A percentile compares a stretch with the other conserved stretches of the same genome.
Evolutionary conservation across 1,284 basidiomycete genomes (phyloP).

Genomic region (Anthracocystis panici-leucophaei): DNA sequence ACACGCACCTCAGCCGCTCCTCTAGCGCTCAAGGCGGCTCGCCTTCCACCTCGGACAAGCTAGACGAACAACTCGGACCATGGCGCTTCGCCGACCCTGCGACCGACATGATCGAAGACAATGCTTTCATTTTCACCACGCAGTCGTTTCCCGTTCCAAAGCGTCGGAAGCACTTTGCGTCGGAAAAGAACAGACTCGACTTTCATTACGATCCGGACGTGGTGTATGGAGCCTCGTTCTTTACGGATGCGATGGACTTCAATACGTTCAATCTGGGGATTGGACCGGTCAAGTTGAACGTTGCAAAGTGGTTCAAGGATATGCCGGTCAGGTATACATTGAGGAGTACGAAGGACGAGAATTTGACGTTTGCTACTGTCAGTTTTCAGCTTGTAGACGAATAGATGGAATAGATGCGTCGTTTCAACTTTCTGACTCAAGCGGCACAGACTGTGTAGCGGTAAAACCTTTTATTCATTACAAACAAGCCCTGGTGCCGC

Average conservation of each 20-base stretch:
- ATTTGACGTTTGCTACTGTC: constrained; percentile 70
- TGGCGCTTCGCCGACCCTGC: constrained; percentile 70
- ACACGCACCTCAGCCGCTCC: constrained; percentile 29
- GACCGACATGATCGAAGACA: constrained; percentile 71
- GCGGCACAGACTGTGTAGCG: too few species aligned
- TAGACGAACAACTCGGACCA: constrained; percentile 68
- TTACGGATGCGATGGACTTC: constrained; percentile 63
- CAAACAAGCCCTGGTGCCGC: not conserved
- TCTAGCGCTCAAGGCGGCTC: constrained; percentile 18
- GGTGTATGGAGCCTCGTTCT: constrained; percentile 64
- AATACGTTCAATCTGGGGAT: constrained; percentile 64
- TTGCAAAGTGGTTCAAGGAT: constrained; percentile 60
- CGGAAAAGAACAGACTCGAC: constrained; percentile 63
- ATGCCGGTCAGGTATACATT: constrained; percentile 72
- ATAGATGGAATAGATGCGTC: constrained; percentile 6
- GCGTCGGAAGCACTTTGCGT: constrained; percentile 70
- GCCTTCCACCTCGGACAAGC: constrained; percentile 22
- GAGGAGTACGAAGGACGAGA: constrained; percentile 67
- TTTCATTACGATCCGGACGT: constrained; percentile 69
- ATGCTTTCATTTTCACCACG: constrained; percentile 70
- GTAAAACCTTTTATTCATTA: not conserved
- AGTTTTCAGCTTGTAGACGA: constrained; percentile 70
- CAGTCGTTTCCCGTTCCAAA: constrained; percentile 67
- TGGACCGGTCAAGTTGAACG: constrained; percentile 62
- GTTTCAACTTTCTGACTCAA: not conserved